These are phyloP conservation scores for Suillus placidus DNA, from an alignment of 768 basidiomycete species.

Conservation along the genomic window DNA sequence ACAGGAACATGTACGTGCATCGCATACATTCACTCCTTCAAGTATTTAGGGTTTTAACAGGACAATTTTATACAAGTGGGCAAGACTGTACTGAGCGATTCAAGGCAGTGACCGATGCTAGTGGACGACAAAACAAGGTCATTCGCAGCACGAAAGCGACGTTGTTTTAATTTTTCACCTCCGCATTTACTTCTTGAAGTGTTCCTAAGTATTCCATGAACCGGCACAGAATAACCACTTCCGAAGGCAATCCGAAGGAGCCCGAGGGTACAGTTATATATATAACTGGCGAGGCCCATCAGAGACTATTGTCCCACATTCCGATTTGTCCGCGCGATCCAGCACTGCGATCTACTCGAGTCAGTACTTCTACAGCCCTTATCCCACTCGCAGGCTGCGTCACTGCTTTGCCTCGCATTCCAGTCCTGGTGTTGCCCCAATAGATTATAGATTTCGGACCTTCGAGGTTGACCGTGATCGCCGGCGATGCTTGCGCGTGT, in stretches of 20 bases:
- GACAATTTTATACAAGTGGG: background rate
- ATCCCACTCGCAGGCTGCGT: too few species aligned
- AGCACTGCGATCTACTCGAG: background rate
- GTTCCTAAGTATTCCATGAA: conserved; percentile 95
- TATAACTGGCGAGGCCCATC: background rate
- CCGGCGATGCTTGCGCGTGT: background rate
- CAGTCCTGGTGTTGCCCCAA: too few species aligned
- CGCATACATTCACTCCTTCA: background rate
- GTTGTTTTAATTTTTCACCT: conserved; percentile 54
- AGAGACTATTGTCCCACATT: background rate
- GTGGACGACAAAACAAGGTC: background rate
- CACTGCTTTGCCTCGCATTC: too few species aligned
- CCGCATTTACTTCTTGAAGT: conserved; percentile 95
- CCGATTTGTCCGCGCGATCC: background rate
- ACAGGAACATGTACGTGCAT: background rate
- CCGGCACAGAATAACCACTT: background rate
- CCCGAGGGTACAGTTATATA: background rate
- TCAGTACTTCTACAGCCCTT: background rate
- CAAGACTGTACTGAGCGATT: background rate
- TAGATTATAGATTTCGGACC: too few species aligned
- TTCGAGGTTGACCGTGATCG: background rate
- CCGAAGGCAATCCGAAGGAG: background rate
- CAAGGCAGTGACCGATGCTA: background rate
- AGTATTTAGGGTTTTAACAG: too few species aligned
- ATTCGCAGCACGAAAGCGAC: background rate